These are phyloP conservation scores for Tolypocladium album DNA, from an alignment of 2,329 filamentous ascomycete genomes.

Conservation along the genomic window DNA sequence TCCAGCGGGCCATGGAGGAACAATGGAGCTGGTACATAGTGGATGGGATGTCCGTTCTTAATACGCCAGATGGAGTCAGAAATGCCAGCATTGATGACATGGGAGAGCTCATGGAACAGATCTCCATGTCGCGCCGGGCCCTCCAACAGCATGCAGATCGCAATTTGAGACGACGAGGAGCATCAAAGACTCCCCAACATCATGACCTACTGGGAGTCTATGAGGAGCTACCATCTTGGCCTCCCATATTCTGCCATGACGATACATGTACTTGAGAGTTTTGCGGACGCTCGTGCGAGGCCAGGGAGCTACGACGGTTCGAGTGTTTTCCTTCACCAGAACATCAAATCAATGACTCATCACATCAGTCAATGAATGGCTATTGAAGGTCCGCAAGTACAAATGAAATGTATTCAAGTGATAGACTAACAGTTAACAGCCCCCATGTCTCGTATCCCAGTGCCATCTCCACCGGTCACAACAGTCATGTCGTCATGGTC, in stretches of 20 bases:
- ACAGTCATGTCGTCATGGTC: background rate
- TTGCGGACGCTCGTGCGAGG: background rate
- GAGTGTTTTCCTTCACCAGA: too few species aligned
- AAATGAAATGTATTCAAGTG: conserved; percentile 8
- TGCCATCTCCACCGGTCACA: conserved; percentile 3
- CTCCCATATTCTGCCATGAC: background rate
- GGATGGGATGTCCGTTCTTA: background rate
- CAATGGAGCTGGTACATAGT: background rate
- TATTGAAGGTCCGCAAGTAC: background rate
- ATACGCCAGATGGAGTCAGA: background rate
- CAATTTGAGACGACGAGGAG: background rate
- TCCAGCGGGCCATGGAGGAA: background rate
- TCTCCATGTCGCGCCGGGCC: background rate
- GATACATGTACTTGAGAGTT: background rate
- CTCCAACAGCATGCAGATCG: background rate
- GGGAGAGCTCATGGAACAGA: background rate
- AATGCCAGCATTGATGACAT: background rate
- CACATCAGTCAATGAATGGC: too few species aligned
- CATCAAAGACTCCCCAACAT: too few species aligned
- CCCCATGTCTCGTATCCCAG: background rate
- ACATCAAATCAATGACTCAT: too few species aligned
- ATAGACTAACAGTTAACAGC: conserved; percentile 8
- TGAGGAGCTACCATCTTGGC: background rate
- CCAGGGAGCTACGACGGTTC: background rate
- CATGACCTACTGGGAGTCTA: background rate